Evolutionary conservation across 139 green algal genomes (phyloP).

Genomic region (Chlamydomonas sphaeroides): DNA sequence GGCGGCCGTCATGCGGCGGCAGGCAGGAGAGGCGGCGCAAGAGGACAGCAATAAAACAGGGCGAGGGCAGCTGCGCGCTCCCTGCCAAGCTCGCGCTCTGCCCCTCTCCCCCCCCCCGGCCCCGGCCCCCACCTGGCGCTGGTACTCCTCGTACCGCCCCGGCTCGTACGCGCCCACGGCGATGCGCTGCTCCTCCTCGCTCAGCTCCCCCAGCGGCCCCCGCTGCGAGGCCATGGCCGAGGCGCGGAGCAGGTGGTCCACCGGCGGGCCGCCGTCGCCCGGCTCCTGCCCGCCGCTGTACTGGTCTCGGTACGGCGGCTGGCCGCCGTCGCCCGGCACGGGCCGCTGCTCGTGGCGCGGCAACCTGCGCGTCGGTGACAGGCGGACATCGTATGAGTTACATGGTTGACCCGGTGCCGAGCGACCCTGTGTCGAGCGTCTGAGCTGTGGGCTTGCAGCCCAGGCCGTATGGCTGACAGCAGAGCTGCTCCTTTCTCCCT

Average conservation of each 20-base stretch:
- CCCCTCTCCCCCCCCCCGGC: too few species aligned
- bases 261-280: background rate
- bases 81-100: too few species aligned
- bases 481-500: too few species aligned
- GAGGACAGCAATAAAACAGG: background rate
- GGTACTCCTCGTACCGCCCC: constrained; percentile 47
- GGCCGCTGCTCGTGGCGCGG: constrained; percentile 14
- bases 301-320: background rate
- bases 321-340: background rate
- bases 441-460: too few species aligned
- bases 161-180: constrained; percentile 39
- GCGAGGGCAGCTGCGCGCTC: too few species aligned
- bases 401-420: too few species aligned
- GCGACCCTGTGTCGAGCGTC: too few species aligned
- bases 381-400: too few species aligned
- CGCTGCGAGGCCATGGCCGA: background rate
- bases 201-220: background rate
- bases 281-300: too few species aligned
- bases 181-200: constrained; percentile 1
- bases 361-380: background rate
- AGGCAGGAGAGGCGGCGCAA: too few species aligned
- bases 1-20: too few species aligned
- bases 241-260: constrained; percentile 15
- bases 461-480: too few species aligned
- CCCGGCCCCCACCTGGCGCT: constrained; percentile 39